Conservation (phyloP, 2,329 filamentous ascomycete genomes). For the Penicillium concentricum region DNA sequence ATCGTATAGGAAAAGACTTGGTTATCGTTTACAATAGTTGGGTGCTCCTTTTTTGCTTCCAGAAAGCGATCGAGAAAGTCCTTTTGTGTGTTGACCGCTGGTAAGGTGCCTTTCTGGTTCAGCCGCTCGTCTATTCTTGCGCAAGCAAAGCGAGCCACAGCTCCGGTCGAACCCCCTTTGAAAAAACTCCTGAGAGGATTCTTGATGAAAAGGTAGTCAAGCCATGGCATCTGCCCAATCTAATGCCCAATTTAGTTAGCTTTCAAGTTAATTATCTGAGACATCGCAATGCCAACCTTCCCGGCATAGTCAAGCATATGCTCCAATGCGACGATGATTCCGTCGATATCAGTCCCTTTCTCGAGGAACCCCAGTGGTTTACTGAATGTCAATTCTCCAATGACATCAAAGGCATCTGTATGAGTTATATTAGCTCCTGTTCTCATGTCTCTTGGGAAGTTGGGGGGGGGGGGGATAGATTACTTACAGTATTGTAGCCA, state of each 20-base stretch:
- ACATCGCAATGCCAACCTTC: slow-evolving; percentile 6
- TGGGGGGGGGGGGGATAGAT: neutral
- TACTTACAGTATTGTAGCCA: slow-evolving; percentile 34
- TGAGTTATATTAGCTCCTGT: neutral
- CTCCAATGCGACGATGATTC: slow-evolving; percentile 32
- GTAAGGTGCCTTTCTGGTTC: neutral
- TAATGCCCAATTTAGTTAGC: neutral
- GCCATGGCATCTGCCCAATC: slow-evolving; percentile 37
- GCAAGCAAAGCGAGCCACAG: slow-evolving; percentile 24
- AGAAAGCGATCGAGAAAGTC: slow-evolving; percentile 35
- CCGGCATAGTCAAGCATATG: slow-evolving; percentile 28
- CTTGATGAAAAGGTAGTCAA: slow-evolving; percentile 37
- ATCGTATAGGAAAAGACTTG: slow-evolving; percentile 29
- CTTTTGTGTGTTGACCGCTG: neutral
- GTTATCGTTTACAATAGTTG: slow-evolving; percentile 26
- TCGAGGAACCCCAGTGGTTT: slow-evolving; percentile 37
- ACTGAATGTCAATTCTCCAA: slow-evolving; percentile 38
- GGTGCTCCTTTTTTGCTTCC: slow-evolving; percentile 25
- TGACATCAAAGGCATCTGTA: slow-evolving; percentile 36
- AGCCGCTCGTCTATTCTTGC: slow-evolving; percentile 22
- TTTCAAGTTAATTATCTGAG: neutral
- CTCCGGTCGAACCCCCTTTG: slow-evolving; percentile 18
- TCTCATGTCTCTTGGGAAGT: neutral
- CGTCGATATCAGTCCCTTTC: slow-evolving; percentile 31
- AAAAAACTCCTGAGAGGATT: slow-evolving; percentile 28